phyloP scores from a whole-genome alignment of 352 stramenopile genomes.

The Stramenopiles sp. region DNA sequence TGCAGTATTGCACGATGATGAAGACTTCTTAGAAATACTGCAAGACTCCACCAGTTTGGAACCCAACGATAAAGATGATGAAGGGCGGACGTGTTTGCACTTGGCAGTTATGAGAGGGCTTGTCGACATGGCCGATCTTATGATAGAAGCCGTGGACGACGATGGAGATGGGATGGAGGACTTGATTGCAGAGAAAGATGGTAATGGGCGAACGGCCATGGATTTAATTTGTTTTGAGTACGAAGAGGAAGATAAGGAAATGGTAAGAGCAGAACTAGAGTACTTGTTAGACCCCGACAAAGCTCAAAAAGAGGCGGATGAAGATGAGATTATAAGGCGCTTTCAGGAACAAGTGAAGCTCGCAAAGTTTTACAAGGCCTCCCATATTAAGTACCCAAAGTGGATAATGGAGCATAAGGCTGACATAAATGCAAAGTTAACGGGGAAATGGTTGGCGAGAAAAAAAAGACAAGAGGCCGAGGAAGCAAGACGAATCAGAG shows the following conservation, averaged over 20 bases:
- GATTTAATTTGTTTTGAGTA: not conserved
- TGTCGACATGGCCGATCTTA: not conserved
- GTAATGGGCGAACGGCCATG: not conserved
- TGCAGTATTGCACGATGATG: not conserved
- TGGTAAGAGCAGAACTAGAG: not conserved
- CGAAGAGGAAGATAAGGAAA: not conserved
- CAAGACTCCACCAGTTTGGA: not conserved
- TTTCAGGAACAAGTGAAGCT: not conserved
- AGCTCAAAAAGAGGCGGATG: not conserved
- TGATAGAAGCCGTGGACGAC: not conserved
- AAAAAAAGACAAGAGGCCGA: not conserved
- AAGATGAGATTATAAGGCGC: not conserved
- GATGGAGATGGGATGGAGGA: not conserved
- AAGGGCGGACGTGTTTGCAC: not conserved
- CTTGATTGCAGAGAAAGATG: not conserved
- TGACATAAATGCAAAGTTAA: not conserved
- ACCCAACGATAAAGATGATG: not conserved
- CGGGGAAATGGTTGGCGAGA: not conserved
- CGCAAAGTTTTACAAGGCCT: not conserved
- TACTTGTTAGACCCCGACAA: not conserved
- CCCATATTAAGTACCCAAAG: not conserved
- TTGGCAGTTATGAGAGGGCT: not conserved
- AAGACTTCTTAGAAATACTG: not conserved
- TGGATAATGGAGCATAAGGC: not conserved
- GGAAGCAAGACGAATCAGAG: not conserved